Evolutionary conservation across 768 basidiomycete species (phyloP), one percentile per base, ranked within the genome.

Genomic region (Leccinum obscurum): DNA sequence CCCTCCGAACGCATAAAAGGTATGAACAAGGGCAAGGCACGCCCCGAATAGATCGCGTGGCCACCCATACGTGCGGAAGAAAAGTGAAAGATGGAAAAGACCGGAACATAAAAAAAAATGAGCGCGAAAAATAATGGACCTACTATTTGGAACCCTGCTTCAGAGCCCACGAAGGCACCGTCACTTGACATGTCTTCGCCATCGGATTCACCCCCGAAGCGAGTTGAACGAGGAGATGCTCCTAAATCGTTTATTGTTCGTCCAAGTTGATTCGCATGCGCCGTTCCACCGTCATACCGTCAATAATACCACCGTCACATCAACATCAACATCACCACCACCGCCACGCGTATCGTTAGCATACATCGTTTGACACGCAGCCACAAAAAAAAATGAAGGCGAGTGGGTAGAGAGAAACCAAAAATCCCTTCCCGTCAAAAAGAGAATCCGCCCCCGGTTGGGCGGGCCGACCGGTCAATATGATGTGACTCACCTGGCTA

Each of bases 141-240:
- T 30, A 79, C 78, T 73, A 79, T 55, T 65, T 68, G 7, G 72
- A 69, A 28, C 66, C 69, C 35, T 68, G 60, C 24, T 63, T 65
- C 34, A 70, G 51, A 51, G 60, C 67, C 14, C 68, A 46, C 37
- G 54, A 68, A 2, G 77, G 75, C 4, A 78, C 72, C 58, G 67
- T 70, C 24, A 78, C 70, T 51, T 58, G 52, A 6, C 24, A 26
- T 6, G 62, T 63, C 49, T 67, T 61, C 53, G 62, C 58, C 17
- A 54, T 66, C 0, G 85, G 77, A 50, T 77, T 68, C 57, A 85
- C 77, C 34, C 72, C 63, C 20, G 73, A 70, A 8, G 80, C 83
- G n/a, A 88, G 74, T 1, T 72, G 79, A 3, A 69, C 66, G 39
- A 41, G 39, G 11, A 84, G 58, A 53, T 67, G 78, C 7, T 66